These are phyloP conservation scores for Trichoderma gamsii DNA, from an alignment of 495 filamentous ascomycete genomes.

Conservation along the genomic window DNA sequence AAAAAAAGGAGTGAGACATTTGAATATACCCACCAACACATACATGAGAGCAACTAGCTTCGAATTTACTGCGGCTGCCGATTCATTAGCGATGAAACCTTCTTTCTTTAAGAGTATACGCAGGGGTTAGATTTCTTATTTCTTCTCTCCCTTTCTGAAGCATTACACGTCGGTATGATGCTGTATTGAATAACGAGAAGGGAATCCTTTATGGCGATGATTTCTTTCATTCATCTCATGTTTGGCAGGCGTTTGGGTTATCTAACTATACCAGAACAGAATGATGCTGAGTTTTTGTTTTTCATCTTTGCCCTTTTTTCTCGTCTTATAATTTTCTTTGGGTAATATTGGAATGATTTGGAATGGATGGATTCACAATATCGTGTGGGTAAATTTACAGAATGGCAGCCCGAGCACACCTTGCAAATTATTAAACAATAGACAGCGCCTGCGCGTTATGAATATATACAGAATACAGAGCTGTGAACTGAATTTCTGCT, in stretches of 20 bases:
- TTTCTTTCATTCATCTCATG: background rate
- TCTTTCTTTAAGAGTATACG: background rate
- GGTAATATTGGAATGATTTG: background rate
- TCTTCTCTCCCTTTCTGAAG: background rate
- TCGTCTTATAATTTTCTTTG: background rate
- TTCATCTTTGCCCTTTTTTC: background rate
- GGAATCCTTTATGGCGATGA: background rate
- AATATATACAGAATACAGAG: slow-evolving; percentile 3
- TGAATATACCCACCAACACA: background rate
- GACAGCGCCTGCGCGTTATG: slow-evolving; percentile 10
- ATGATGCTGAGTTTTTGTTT: background rate
- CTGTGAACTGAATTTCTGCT: background rate
- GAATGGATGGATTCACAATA: background rate
- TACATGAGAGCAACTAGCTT: background rate
- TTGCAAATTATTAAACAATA: background rate
- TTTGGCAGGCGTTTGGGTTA: background rate
- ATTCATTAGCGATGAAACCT: background rate
- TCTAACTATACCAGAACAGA: slow-evolving; percentile 6
- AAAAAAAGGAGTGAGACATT: background rate
- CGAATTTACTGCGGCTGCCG: background rate
- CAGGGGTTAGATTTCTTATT: slow-evolving; percentile 6
- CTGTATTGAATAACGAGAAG: background rate
- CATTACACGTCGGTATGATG: background rate
- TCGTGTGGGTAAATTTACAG: slow-evolving; percentile 1
- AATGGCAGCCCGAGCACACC: background rate